These are phyloP conservation scores for Nakataea oryzae DNA, from an alignment of 2,329 filamentous ascomycete species.

Conservation along the genomic window DNA sequence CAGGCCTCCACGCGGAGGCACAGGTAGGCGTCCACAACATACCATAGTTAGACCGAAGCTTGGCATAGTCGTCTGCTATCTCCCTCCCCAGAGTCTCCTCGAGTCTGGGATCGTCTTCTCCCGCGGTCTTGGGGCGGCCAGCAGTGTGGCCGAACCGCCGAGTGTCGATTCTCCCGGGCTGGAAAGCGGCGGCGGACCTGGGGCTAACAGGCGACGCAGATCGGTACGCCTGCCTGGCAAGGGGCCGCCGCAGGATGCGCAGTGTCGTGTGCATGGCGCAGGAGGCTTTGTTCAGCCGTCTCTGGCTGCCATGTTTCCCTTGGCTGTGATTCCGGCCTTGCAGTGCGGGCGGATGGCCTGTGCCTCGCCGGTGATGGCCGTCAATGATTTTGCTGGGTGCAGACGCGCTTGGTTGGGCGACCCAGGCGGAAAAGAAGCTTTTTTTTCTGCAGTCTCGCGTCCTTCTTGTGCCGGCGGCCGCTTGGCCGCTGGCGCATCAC, in stretches of 20 bases:
- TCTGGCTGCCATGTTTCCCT: not conserved
- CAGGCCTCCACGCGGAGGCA: not conserved
- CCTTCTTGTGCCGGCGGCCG: too few relatives aligned
- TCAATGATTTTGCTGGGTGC: too few relatives aligned
- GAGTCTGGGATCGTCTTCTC: slow-evolving; percentile 25
- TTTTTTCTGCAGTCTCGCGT: too few relatives aligned
- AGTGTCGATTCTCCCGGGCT: not conserved
- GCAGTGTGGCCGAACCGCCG: not conserved
- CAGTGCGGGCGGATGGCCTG: too few relatives aligned
- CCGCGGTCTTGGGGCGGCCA: not conserved
- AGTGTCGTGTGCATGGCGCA: not conserved
- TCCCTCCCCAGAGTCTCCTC: slow-evolving; percentile 24
- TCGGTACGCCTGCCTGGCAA: not conserved
- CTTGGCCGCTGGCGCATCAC: too few relatives aligned
- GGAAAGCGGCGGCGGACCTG: not conserved
- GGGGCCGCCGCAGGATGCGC: not conserved
- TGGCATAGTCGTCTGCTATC: slow-evolving; percentile 36
- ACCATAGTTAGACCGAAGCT: slow-evolving; percentile 34
- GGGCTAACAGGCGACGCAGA: not conserved
- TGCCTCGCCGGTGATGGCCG: too few relatives aligned
- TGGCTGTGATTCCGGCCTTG: too few relatives aligned
- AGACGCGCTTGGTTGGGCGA: too few relatives aligned
- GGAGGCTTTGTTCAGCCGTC: not conserved
- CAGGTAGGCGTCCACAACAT: too few relatives aligned
- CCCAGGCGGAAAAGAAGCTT: too few relatives aligned